phyloP scores from a whole-genome alignment of 306 rosid genomes.

The Trifolium repens region DNA sequence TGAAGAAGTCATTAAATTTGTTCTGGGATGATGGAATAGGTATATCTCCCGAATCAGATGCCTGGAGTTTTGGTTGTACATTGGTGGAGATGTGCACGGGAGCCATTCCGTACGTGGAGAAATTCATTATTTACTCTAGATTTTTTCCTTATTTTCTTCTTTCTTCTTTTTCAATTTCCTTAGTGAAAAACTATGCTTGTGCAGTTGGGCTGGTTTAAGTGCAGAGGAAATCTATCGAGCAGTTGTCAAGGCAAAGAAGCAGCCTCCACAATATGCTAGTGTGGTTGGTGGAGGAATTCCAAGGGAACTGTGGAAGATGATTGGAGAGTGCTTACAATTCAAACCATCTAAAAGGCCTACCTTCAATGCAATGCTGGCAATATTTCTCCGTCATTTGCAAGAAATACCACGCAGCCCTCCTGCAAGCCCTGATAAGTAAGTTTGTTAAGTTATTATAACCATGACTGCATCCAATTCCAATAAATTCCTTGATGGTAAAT shows the following conservation, averaged over 20 bases:
- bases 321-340: conserved; percentile 97
- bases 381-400: conserved; percentile 91
- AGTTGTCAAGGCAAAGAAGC: conserved; percentile 78
- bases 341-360: conserved; percentile 90
- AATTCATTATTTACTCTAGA: conserved; percentile 48
- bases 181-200: conserved; percentile 47
- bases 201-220: conserved; percentile 96
- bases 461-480: conserved; percentile 22
- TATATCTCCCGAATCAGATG: conserved; percentile 95
- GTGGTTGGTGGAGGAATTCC: conserved; percentile 99
- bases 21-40: conserved; percentile 98
- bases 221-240: conserved; percentile 92
- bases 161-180: conserved; percentile 42
- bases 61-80: conserved; percentile 99
- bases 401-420: conserved; percentile 96
- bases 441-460: conserved; percentile 37
- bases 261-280: conserved; percentile 97
- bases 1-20: conserved; percentile 80
- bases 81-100: conserved; percentile 99
- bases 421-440: conserved; percentile 96
- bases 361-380: conserved; percentile 84
- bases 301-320: conserved; percentile 97
- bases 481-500: not conserved
- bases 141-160: conserved; percentile 40
- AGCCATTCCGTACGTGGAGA: conserved; percentile 92